Conservation (phyloP, 345 rosid genomes). For the Ricinus communis region DNA sequence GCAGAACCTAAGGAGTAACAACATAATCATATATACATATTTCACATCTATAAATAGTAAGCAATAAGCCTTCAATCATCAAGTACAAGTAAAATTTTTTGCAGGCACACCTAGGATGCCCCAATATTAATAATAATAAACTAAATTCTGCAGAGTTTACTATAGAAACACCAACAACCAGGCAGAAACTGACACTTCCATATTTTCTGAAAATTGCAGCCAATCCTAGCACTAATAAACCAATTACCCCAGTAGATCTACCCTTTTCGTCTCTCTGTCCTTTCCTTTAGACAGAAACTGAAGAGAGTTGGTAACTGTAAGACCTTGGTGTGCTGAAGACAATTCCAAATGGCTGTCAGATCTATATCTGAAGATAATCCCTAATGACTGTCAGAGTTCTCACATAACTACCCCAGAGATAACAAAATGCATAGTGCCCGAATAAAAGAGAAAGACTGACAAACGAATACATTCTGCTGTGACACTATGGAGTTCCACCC, state of each 20-base stretch:
- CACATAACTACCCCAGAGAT: conserved; percentile 12
- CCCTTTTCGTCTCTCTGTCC: conserved; percentile 10
- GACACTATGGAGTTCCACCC: conserved; percentile 10
- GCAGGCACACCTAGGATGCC: background rate
- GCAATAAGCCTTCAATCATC: background rate
- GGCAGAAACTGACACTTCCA: conserved; percentile 14
- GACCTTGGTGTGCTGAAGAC: conserved; percentile 16
- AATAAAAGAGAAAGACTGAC: conserved; percentile 22
- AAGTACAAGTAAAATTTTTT: conserved; percentile 6
- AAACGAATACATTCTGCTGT: conserved; percentile 5
- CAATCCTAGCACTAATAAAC: conserved; percentile 2
- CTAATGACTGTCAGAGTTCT: conserved; percentile 33
- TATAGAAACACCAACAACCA: background rate
- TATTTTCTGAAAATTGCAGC: conserved; percentile 3
- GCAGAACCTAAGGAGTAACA: background rate
- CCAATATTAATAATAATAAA: background rate
- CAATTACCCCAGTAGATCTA: background rate
- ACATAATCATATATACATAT: background rate
- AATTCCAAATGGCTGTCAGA: conserved; percentile 35
- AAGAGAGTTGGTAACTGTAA: conserved; percentile 11
- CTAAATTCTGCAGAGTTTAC: conserved; percentile 1
- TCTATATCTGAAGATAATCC: conserved; percentile 17
- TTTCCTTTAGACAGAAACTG: conserved; percentile 1
- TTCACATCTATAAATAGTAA: background rate
- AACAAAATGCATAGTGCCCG: conserved; percentile 15